These are phyloP conservation scores for Lepiota brunneoincarnata DNA, from an alignment of 768 basidiomycete genomes.

Conservation along the genomic window DNA sequence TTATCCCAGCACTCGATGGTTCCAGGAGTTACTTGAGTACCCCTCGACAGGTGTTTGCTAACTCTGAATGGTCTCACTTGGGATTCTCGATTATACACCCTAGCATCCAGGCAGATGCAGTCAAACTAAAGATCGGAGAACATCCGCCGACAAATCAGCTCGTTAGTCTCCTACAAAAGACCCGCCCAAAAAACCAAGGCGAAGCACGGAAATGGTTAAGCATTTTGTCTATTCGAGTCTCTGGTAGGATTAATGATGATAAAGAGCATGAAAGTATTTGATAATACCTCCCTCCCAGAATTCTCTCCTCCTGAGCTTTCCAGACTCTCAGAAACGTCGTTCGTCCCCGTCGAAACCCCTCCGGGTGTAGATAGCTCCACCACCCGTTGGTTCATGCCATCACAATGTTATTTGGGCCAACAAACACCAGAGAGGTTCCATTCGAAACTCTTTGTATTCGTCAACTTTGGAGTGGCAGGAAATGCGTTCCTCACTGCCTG, in stretches of 20 bases:
- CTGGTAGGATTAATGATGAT: slow-evolving; percentile 20
- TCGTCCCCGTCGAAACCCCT: slow-evolving; percentile 59
- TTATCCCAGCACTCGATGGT: slow-evolving; percentile 71
- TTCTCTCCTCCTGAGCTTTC: slow-evolving; percentile 57
- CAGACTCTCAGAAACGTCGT: slow-evolving; percentile 51
- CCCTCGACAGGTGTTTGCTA: slow-evolving; percentile 70
- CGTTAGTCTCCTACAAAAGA: slow-evolving; percentile 58
- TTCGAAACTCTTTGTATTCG: slow-evolving; percentile 81
- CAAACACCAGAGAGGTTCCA: slow-evolving; percentile 57
- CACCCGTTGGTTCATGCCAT: slow-evolving; percentile 53
- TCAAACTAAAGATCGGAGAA: slow-evolving; percentile 65
- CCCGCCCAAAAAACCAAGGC: slow-evolving; percentile 47
- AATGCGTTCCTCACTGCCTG: slow-evolving; percentile 85
- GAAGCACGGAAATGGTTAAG: slow-evolving; percentile 68
- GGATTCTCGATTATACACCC: slow-evolving; percentile 73
- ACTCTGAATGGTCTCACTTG: slow-evolving; percentile 64
- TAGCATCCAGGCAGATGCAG: slow-evolving; percentile 45
- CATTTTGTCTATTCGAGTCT: slow-evolving; percentile 56
- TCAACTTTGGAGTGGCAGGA: slow-evolving; percentile 81
- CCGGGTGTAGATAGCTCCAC: slow-evolving; percentile 26
- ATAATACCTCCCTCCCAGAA: slow-evolving; percentile 33
- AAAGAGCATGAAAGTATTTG: neutral
- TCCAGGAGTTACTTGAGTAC: slow-evolving; percentile 54
- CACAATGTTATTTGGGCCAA: slow-evolving; percentile 67
- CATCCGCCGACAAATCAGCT: slow-evolving; percentile 67